A percentile compares a stretch with the other conserved stretches of the same genome.
These are phyloP conservation scores for Cryptosporidium ryanae DNA, from an alignment of 169 alveolate genomes.

Conservation along the genomic window DNA sequence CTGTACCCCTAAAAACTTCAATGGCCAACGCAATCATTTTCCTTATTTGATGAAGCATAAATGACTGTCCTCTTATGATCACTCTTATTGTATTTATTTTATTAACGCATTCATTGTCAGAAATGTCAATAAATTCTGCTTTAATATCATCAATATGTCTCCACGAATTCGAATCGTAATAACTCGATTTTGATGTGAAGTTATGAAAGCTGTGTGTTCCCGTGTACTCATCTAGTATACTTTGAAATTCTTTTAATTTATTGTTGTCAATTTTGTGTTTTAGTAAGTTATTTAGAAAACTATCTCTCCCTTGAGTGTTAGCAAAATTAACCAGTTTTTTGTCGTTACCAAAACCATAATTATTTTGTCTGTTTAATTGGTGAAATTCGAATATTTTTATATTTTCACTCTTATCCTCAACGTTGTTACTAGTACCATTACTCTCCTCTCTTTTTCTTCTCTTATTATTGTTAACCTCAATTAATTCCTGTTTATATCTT, in stretches of 20 bases:
- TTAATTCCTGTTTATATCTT: constrained; percentile 9
- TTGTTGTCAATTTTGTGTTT: constrained; percentile 15
- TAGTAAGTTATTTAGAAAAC: not conserved
- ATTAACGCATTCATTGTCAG: not conserved
- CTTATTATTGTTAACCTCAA: not conserved
- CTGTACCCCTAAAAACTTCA: constrained; percentile 83
- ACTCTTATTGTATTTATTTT: constrained; percentile 76
- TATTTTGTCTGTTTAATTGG: constrained; percentile 24
- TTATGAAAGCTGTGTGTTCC: constrained; percentile 86
- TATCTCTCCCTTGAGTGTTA: not conserved
- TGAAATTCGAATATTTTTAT: constrained; percentile 4
- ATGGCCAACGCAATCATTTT: constrained; percentile 84
- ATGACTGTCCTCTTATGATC: constrained; percentile 84
- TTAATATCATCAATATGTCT: constrained; percentile 82
- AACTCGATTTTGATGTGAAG: constrained; percentile 81
- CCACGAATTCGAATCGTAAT: constrained; percentile 79
- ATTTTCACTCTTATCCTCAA: constrained; percentile 27
- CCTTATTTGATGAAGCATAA: constrained; percentile 85
- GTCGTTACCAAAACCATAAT: constrained; percentile 39
- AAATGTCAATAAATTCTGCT: not conserved
- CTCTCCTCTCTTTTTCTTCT: constrained; percentile 16
- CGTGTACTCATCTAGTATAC: constrained; percentile 77
- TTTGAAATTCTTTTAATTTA: constrained; percentile 77
- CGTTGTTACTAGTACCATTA: not conserved
- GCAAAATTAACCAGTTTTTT: not conserved